phyloP scores from a whole-genome alignment of 768 basidiomycete genomes.

The Kwoniella botswanensis region DNA sequence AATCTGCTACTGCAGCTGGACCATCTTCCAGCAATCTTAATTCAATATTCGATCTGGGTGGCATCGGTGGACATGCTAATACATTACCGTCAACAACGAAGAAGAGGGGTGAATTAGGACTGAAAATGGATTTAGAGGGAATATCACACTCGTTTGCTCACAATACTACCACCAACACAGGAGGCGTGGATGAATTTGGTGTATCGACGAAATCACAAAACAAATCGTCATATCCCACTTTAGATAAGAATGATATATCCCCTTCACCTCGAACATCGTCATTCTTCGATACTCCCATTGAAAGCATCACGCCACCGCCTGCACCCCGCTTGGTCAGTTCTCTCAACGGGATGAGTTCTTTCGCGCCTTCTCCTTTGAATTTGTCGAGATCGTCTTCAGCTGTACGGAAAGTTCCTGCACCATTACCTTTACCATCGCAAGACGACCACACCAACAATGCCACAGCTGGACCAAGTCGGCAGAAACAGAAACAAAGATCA shows the following conservation, averaged over 20 bases:
- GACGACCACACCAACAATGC: neutral
- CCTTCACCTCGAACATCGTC: constrained; percentile 29
- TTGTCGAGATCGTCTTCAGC: constrained; percentile 33
- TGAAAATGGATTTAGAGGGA: constrained; percentile 22
- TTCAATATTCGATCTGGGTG: constrained; percentile 9
- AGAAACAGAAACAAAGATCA: neutral
- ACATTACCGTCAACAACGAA: constrained; percentile 5
- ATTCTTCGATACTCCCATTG: constrained; percentile 31
- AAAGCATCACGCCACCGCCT: constrained; percentile 15
- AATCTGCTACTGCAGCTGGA: neutral
- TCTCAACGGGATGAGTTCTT: constrained; percentile 5
- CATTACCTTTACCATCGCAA: neutral
- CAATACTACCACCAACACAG: neutral
- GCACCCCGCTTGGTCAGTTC: constrained; percentile 10
- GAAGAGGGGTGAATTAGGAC: constrained; percentile 11
- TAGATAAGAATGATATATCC: constrained; percentile 9
- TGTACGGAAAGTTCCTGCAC: constrained; percentile 15
- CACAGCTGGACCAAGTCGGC: neutral
- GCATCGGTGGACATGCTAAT: constrained; percentile 4
- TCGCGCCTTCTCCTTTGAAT: constrained; percentile 38
- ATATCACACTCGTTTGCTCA: neutral
- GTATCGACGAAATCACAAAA: neutral
- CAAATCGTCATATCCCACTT: neutral
- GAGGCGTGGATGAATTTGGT: constrained; percentile 20
- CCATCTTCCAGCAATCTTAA: constrained; percentile 1